These are phyloP conservation scores for Botrytis paeoniae DNA, from an alignment of 2,329 filamentous ascomycete species.

Conservation along the genomic window DNA sequence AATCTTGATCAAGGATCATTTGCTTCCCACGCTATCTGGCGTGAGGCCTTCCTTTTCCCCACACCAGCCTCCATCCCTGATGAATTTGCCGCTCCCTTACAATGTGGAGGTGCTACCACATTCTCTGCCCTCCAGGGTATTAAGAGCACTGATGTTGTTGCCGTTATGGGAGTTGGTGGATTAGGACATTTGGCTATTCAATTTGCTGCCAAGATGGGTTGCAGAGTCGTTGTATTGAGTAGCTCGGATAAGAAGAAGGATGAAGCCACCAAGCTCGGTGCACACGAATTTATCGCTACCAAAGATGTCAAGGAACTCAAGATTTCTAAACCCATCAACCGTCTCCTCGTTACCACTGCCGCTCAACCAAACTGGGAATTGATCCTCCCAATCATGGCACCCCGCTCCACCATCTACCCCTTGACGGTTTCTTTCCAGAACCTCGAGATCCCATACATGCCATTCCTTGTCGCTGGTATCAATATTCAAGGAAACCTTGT, in stretches of 20 bases:
- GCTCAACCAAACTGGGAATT: conserved; percentile 26
- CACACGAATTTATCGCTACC: conserved; percentile 58
- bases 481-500: conserved; percentile 24
- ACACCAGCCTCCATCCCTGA: conserved; percentile 41
- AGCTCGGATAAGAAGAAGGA: conserved; percentile 59
- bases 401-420: conserved; percentile 58
- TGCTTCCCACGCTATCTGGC: conserved; percentile 40
- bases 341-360: conserved; percentile 30
- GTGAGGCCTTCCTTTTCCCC: conserved; percentile 40
- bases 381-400: conserved; percentile 23
- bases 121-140: conserved; percentile 37
- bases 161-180: conserved; percentile 54
- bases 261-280: conserved; percentile 57
- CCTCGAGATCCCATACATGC: conserved; percentile 30
- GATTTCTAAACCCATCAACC: conserved; percentile 23
- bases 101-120: conserved; percentile 46
- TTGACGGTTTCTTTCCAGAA: conserved; percentile 53
- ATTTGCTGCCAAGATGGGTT: conserved; percentile 61
- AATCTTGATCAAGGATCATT: conserved; percentile 49
- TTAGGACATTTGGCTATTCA: conserved; percentile 61
- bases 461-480: conserved; percentile 23
- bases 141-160: conserved; percentile 35
- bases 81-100: conserved; percentile 43
- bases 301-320: conserved; percentile 42
- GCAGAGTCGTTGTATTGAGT: conserved; percentile 55